These are phyloP conservation scores for Peronospora destructor DNA, from an alignment of 352 stramenopile species.

Conservation along the genomic window DNA sequence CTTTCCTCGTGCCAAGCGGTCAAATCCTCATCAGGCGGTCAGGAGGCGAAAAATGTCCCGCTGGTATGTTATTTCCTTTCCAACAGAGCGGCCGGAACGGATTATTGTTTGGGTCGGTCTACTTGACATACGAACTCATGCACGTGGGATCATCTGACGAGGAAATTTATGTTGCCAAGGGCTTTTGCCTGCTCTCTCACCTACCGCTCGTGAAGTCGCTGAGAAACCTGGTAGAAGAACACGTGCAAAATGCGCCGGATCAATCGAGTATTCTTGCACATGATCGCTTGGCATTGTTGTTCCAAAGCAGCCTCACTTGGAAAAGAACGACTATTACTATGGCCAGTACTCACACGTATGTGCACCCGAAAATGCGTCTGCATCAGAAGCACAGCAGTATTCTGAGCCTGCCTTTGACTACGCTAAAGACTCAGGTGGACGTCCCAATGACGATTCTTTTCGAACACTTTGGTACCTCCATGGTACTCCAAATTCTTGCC, in stretches of 20 bases:
- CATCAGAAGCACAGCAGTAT: constrained; percentile 40
- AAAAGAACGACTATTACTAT: constrained; percentile 31
- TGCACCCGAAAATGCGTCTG: constrained; percentile 32
- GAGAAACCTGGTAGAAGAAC: constrained; percentile 48
- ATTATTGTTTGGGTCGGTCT: constrained; percentile 72
- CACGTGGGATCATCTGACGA: constrained; percentile 38
- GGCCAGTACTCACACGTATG: constrained; percentile 26
- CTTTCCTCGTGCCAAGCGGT: constrained; percentile 66
- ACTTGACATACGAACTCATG: constrained; percentile 63
- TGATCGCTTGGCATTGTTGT: constrained; percentile 39
- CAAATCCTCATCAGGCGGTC: constrained; percentile 41
- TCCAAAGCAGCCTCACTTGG: constrained; percentile 34
- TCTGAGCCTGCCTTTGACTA: constrained; percentile 31
- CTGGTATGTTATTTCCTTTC: constrained; percentile 64
- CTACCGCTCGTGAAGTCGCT: constrained; percentile 58
- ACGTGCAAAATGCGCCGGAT: constrained; percentile 31
- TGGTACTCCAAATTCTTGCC: constrained; percentile 67
- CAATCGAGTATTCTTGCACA: constrained; percentile 42
- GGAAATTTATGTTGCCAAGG: constrained; percentile 52
- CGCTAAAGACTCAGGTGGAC: constrained; percentile 49
- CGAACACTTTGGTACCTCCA: constrained; percentile 55
- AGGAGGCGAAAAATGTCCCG: constrained; percentile 29
- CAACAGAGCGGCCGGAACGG: constrained; percentile 69
- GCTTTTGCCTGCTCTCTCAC: constrained; percentile 60
- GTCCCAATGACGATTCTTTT: constrained; percentile 65